Percentiles rank a stretch among this genome's conserved stretches.
These are phyloP conservation scores for Aspergillus egyptiacus DNA, from an alignment of 495 filamentous ascomycete species.

Conservation along the genomic window DNA sequence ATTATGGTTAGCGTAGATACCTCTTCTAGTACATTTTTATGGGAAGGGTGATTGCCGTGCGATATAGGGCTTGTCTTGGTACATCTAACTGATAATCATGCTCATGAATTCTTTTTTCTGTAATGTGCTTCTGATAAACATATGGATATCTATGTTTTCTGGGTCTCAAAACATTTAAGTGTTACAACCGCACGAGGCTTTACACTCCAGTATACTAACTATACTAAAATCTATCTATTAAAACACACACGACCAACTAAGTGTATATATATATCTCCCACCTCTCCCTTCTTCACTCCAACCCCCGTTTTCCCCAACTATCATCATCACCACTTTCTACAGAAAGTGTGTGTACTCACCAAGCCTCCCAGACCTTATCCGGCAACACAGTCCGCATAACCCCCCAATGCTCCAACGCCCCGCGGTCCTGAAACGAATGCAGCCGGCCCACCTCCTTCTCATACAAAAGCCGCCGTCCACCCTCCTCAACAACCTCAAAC, in stretches of 20 bases:
- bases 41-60: constrained; percentile 8
- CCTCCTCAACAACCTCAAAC: constrained; percentile 35
- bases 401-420: constrained; percentile 78
- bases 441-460: constrained; percentile 49
- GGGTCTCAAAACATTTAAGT: too few relatives aligned
- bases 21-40: constrained; percentile 11
- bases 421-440: constrained; percentile 61
- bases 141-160: too few relatives aligned
- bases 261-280: neutral
- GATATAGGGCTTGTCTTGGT: constrained; percentile 6
- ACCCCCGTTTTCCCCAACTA: neutral
- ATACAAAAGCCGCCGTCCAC: constrained; percentile 22
- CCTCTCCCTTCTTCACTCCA: neutral
- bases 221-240: neutral
- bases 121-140: too few relatives aligned
- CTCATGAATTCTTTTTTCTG: neutral
- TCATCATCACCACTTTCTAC: neutral
- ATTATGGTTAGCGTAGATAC: constrained; percentile 16
- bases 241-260: neutral
- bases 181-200: too few relatives aligned
- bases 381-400: constrained; percentile 87
- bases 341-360: constrained; percentile 45
- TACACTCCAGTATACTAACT: neutral
- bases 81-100: constrained; percentile 3
- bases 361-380: constrained; percentile 75